Evolutionary conservation across 139 green algal species (phyloP), one percentile per base, ranked within the genome.

Genomic region (Ettlia oleoabundans): DNA sequence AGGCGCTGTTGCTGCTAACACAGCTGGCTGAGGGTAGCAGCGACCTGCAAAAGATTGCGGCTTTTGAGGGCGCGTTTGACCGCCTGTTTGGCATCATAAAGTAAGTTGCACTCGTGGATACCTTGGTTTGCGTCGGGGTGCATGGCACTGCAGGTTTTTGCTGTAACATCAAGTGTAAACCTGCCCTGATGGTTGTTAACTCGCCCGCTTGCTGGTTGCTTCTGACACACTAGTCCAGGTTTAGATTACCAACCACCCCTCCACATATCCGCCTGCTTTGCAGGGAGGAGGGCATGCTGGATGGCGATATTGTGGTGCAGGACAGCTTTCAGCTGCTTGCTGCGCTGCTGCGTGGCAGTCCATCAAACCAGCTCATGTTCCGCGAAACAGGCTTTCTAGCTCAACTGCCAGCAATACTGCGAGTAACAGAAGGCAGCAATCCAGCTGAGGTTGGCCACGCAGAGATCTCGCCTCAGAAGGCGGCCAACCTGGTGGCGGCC

Each of bases 31-130:
- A 41, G 42, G 63, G 80, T 42, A 91, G 85, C 66, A 74, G 88
- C 33, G 89, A 97, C 78, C 91, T 98, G 22, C 89, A 95, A 71
- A 95, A 98, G 83, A 94, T 98, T 52, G 93, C 94, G 10, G 96
- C 93, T 0, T 98, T 97, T 85, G 94, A 98, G 76, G 94, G 96
- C 52, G 92, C 91, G 1, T 98, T 99, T 76, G 94, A 98, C 32
- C 87, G 89, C 28, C 62, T 96, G 35, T 94, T 96, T 65, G 88
- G 85, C 65, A 95, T 98, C 51, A 80, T 80, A 43, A 38, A 68
- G 85, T 90, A 78, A 40, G 85, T 7, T 13, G 6, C 0, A 32
- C 21, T 2, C 3, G 24, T 9, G 19, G 66, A 1, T 52, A 13
- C 18, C 5, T 32, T 8, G 38, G 26, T 33, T 38, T 26, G 26